phyloP scores from a whole-genome alignment of 2,329 filamentous ascomycete genomes.

The Beauveria rudraprayagi region DNA sequence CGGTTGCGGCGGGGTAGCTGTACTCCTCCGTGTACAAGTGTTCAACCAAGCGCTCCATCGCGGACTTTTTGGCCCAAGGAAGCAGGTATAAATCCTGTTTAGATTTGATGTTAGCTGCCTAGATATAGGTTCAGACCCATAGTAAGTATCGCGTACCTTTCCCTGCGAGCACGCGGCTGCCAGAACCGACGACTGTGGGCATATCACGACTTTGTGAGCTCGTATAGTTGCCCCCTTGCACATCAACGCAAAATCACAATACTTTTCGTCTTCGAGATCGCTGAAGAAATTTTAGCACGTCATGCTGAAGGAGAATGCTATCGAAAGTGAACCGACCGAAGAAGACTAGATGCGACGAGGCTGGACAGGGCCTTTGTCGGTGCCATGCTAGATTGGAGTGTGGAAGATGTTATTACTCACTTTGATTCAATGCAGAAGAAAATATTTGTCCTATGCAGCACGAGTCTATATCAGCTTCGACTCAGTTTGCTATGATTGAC shows the following conservation, averaged over 20 bases:
- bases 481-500: too few species aligned
- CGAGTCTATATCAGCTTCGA: too few species aligned
- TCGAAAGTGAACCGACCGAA: neutral
- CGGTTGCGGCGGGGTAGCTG: neutral
- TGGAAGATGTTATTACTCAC: too few species aligned
- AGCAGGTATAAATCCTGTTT: neutral
- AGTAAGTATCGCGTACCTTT: neutral
- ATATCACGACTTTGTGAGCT: neutral
- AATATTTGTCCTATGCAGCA: too few species aligned
- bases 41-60: neutral
- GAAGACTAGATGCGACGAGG: neutral
- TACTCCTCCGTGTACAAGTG: slow-evolving; percentile 4
- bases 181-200: neutral
- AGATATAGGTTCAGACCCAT: too few species aligned
- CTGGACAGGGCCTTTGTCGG: neutral
- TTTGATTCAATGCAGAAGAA: neutral
- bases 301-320: neutral
- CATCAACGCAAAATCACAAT: neutral
- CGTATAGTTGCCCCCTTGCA: slow-evolving; percentile 20
- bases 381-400: neutral
- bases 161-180: neutral
- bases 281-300: neutral
- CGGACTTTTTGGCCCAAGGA: neutral
- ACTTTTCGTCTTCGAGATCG: neutral
- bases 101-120: neutral